Evolutionary conservation across 306 rosid genomes (phyloP).

Genomic region (Quercus engelmannii): DNA sequence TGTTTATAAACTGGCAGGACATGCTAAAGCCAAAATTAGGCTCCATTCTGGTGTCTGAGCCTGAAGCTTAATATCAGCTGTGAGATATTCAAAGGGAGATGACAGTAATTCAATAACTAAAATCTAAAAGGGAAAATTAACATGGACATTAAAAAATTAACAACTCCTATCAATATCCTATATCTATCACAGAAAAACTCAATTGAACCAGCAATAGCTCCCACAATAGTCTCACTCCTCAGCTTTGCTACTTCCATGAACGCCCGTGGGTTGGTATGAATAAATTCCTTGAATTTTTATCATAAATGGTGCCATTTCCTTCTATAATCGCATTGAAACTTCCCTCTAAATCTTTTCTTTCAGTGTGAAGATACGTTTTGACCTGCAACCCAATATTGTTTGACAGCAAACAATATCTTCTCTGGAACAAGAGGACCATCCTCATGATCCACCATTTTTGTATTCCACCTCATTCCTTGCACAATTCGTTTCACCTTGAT

Average conservation of each 20-base stretch:
- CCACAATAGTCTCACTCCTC: constrained; percentile 6
- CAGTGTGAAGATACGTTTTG: constrained; percentile 37
- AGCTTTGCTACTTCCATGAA: constrained; percentile 13
- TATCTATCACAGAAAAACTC: neutral
- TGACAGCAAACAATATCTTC: constrained; percentile 71
- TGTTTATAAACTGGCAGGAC: neutral
- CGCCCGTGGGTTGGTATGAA: neutral
- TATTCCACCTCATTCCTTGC: constrained; percentile 78
- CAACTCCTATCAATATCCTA: constrained; percentile 17
- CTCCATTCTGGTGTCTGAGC: neutral
- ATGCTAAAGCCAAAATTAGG: neutral
- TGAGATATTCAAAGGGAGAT: constrained; percentile 1
- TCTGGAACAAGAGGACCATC: constrained; percentile 74
- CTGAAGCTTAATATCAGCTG: constrained; percentile 7
- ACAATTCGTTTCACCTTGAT: constrained; percentile 49
- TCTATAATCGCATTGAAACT: neutral
- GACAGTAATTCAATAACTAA: neutral
- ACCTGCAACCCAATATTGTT: constrained; percentile 72
- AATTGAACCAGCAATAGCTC: constrained; percentile 1
- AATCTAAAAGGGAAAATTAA: constrained; percentile 7
- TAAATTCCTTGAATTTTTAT: constrained; percentile 1
- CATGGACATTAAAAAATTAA: constrained; percentile 15
- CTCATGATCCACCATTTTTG: constrained; percentile 72
- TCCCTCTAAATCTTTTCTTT: constrained; percentile 1
- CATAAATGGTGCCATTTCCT: constrained; percentile 2